phyloP scores from a whole-genome alignment of 257 asterid species.

The Solanum clarkiae region DNA sequence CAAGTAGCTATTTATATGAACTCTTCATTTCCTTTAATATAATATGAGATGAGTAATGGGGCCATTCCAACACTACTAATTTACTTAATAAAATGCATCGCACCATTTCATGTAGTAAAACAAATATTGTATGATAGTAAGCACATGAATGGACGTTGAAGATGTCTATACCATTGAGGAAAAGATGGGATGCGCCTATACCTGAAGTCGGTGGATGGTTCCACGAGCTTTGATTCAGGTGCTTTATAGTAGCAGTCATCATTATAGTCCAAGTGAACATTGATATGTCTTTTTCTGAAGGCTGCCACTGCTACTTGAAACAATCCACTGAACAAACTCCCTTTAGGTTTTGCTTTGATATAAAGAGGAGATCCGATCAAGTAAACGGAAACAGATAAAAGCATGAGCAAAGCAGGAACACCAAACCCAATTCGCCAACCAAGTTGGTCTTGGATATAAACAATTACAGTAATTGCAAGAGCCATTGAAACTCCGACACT shows the following conservation, averaged over 20 bases:
- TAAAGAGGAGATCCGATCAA: conserved; percentile 3
- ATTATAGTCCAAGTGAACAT: not conserved
- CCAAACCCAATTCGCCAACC: conserved; percentile 17
- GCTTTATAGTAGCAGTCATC: not conserved
- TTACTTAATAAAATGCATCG: not conserved
- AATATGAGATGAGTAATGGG: not conserved
- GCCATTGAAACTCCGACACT: not conserved
- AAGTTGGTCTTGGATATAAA: conserved; percentile 8
- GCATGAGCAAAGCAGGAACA: conserved; percentile 4
- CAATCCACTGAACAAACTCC: conserved; percentile 7
- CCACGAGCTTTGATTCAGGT: not conserved
- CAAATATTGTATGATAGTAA: not conserved
- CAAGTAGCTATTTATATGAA: not conserved
- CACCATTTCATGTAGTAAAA: not conserved
- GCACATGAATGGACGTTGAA: not conserved
- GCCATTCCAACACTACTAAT: not conserved
- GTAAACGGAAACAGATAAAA: not conserved
- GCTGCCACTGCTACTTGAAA: conserved; percentile 8
- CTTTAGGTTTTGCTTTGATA: not conserved
- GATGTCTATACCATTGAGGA: not conserved
- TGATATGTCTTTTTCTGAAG: conserved; percentile 1
- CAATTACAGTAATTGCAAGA: conserved; percentile 2
- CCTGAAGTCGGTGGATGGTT: conserved; percentile 1
- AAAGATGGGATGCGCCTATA: not conserved
- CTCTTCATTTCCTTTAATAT: not conserved